phyloP scores from a whole-genome alignment of 164 flowering plant species.

The Buxus sempervirens region DNA sequence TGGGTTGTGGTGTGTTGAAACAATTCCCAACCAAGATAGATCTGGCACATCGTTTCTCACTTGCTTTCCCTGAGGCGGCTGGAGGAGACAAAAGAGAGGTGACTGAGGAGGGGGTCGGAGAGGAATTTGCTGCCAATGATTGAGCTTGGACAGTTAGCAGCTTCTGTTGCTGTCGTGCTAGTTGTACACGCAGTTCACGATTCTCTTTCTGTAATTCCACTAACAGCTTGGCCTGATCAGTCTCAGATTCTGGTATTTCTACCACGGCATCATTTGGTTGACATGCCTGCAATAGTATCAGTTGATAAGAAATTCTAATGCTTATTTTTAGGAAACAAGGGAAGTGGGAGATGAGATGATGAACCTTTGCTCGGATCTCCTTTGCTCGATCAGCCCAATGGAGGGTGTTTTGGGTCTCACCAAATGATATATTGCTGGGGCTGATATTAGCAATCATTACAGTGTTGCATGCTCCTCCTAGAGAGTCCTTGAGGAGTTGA shows the following conservation, averaged over 20 bases:
- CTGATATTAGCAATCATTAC: conserved; percentile 96
- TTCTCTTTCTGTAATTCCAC: conserved; percentile 85
- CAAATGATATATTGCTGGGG: conserved; percentile 82
- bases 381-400: conserved; percentile 98
- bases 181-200: conserved; percentile 62
- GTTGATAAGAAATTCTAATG: background rate
- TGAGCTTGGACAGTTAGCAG: conserved; percentile 61
- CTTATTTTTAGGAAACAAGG: background rate
- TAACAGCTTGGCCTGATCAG: conserved; percentile 70
- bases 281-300: conserved; percentile 34
- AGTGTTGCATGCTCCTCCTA: conserved; percentile 88
- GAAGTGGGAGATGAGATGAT: background rate
- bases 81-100: conserved; percentile 53
- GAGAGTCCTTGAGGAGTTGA: conserved; percentile 90
- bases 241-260: conserved; percentile 48
- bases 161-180: conserved; percentile 74
- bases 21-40: conserved; percentile 49
- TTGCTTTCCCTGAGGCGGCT: conserved; percentile 41
- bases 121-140: conserved; percentile 55
- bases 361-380: conserved; percentile 82
- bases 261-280: conserved; percentile 47
- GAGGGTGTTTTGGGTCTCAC: conserved; percentile 92
- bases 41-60: conserved; percentile 45
- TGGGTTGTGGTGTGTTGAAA: conserved; percentile 63
- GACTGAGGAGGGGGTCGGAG: conserved; percentile 65